Base-by-base conservation (phyloP, 371 early-diverging fungal species). In the Rhizomucor pusillus region DNA sequence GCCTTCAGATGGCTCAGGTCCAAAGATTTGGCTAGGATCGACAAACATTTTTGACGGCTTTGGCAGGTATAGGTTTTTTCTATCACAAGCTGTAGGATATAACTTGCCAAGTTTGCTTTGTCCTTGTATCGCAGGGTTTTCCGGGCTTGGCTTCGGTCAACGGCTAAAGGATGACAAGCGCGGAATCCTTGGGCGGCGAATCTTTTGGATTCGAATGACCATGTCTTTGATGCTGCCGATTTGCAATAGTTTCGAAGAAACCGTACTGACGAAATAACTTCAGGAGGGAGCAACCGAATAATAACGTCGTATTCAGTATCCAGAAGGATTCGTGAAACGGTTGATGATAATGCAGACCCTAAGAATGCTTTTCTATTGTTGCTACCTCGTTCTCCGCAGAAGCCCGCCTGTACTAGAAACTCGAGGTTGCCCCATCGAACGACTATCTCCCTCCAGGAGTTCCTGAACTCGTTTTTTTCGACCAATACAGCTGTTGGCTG, bases 381-480 rank as follows among this genome's bases (percentile, higher is more conserved):
- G 29, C 20, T 47, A 16, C 16, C 11, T 18, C 19, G 19, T 18
- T 47, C 48, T 25, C 48, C 48, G 25, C 20, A 23, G 20, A 23
- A 47, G 48, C 16, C 48, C 6, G 24, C 48, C 24, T 23, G 19
- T 9, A 47, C 48, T 9, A 47, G 48, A 25, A 47, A 23, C 29
- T 47, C 48, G 23, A 47, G 9, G 25, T 25, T 47, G 9, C 48
- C 48, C 48, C 48, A 47, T 25, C 20, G 18, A 11, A 47, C 18
- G 48, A 47, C 29, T 20, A 47, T 9, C 29, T 47, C 48, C 48
- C 24, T 47, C 48, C 48, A 47, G 10, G 10, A 11, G 10, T 18
- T 47, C 24, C 48, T 25, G 18, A n/a, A 29, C 48, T 23, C 16
- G 24, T 47, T 47, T 47, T 47, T 47, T 18, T 47, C 48, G 29